Conservation (phyloP, 768 basidiomycete species). For the Galerina sulciceps region DNA sequence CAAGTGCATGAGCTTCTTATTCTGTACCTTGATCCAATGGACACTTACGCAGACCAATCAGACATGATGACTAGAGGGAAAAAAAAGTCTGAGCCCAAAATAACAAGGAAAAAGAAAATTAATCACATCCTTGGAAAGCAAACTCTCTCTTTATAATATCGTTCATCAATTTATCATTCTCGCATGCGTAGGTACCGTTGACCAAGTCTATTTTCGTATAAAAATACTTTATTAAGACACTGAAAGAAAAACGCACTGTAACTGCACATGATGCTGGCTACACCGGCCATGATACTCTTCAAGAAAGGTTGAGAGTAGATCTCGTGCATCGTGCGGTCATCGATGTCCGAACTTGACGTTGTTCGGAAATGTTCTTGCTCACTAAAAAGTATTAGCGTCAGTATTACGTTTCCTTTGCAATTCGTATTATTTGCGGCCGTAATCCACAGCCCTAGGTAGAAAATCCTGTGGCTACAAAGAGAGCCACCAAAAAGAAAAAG, state of each 20-base stretch:
- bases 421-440: background rate
- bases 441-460: too few species aligned
- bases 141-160: slow-evolving; percentile 76
- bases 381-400: slow-evolving; percentile 32
- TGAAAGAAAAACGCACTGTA: slow-evolving; percentile 52
- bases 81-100: background rate
- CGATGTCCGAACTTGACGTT: slow-evolving; percentile 64
- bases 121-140: slow-evolving; percentile 76
- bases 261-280: slow-evolving; percentile 76
- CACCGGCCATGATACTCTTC: slow-evolving; percentile 74
- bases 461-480: background rate
- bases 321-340: slow-evolving; percentile 81
- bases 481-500: background rate
- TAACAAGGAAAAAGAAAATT: background rate
- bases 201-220: slow-evolving; percentile 49
- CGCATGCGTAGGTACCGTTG: slow-evolving; percentile 76
- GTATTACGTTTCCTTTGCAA: background rate
- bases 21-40: background rate
- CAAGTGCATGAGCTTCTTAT: too few species aligned
- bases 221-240: background rate
- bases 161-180: slow-evolving; percentile 73
- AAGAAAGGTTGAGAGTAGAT: slow-evolving; percentile 74
- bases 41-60: slow-evolving; percentile 67
- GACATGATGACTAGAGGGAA: slow-evolving; percentile 60
- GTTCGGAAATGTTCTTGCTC: slow-evolving; percentile 73